phyloP scores from a whole-genome alignment of 352 stramenopile species.

The Hyphochytrium catenoides region DNA sequence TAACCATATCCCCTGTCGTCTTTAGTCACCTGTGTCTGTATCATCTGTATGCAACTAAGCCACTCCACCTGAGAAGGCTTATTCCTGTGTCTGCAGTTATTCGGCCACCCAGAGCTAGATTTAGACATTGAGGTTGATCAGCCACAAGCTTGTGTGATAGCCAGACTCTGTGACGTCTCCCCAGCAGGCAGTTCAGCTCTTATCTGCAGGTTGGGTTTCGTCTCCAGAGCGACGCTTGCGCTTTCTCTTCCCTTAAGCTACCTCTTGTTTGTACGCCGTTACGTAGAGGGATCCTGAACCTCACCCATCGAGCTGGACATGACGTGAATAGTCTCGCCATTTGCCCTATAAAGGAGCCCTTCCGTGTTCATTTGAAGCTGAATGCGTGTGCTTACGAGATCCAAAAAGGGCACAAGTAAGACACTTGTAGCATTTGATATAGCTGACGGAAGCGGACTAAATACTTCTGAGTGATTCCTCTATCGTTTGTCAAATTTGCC shows the following conservation, averaged over 20 bases:
- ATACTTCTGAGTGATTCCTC: too few species aligned
- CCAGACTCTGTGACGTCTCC: slow-evolving; percentile 18
- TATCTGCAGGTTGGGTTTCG: too few species aligned
- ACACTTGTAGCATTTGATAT: too few species aligned
- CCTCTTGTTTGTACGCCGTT: too few species aligned
- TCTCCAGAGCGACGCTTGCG: too few species aligned
- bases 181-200: slow-evolving; percentile 17
- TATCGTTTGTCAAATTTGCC: too few species aligned
- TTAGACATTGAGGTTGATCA: slow-evolving; percentile 16
- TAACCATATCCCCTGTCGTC: too few species aligned
- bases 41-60: too few species aligned
- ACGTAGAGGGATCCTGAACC: slow-evolving; percentile 17
- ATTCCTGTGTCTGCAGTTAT: slow-evolving; percentile 15
- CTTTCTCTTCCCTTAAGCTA: too few species aligned
- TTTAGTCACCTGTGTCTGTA: too few species aligned
- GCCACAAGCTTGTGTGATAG: slow-evolving; percentile 16
- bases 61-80: too few species aligned
- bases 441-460: too few species aligned
- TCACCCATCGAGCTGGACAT: slow-evolving; percentile 19
- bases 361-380: slow-evolving; percentile 14
- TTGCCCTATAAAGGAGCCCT: slow-evolving; percentile 14
- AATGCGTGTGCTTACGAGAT: slow-evolving; percentile 21
- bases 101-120: slow-evolving; percentile 17
- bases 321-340: slow-evolving; percentile 11
- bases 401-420: slow-evolving; percentile 11